Base-by-base conservation (phyloP, 305 asterid species). In the Coffea humblotiana region DNA sequence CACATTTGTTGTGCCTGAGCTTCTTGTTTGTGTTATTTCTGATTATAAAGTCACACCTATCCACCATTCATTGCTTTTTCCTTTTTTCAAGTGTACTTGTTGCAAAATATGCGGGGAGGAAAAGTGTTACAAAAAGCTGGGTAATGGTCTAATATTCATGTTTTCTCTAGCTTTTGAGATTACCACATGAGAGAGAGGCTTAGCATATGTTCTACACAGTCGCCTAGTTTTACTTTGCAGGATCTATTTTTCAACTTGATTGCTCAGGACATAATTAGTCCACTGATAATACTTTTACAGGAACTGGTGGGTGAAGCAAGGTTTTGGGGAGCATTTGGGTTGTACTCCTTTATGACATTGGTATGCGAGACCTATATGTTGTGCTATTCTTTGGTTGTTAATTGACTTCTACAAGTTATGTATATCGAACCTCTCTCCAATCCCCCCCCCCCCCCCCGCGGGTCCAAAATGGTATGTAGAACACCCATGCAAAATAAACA, bases 261-360 rank as follows among this genome's bases (percentile, higher is more conserved):
- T 71, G 48, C 56, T 80, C 72, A 61, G 45, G 66, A 58, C n/a
- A 35, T 79, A 81, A 76, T 71, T 37, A 47, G 66, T 72, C 60
- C 54, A 40, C 84, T 65, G 1, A 0, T 52, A 18, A 52, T 32
- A 54, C 47, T 83, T 71, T 80, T 84, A 81, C 90, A 96, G 99
- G 97, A 91, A 81, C 83, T 93, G 88, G 91, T 81, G 78, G 88
- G 82, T 82, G 98, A 94, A 91, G 98, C 98, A 84, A 86, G 91
- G 89, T 91, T 94, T 86, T 96, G 98, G 98, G 99, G 99, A 83
- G 99, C 99, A 75, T 96, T 94, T 89, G 99, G 99, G 77, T 86
- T 96, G 85, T 93, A 93, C 85, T 88, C 97, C 75, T 81, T 94
- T 79, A 84, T 92, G 61, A 94, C 97, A 69, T 71, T 92, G 98